Evolutionary conservation across 2,329 filamentous ascomycete genomes (phyloP), one percentile per base, ranked within the genome.

Genomic region (Pseudogymnoascus sp.): DNA sequence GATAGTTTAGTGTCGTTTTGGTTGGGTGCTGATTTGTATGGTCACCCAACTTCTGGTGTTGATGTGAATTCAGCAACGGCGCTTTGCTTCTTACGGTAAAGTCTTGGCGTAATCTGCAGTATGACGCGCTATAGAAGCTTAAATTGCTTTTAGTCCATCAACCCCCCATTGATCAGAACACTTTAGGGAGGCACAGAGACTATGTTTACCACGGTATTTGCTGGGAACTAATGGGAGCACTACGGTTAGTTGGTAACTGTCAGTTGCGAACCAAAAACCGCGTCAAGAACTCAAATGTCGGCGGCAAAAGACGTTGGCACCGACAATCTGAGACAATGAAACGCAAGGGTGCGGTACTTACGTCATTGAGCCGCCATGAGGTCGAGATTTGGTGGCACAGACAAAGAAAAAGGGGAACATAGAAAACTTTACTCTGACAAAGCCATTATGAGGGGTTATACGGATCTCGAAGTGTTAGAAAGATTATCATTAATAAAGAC

Each of bases 61-160:
- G 47, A 54, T 54, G 47, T 54, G 47, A 54, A 54, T 54, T 54
- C 47, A 54, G 47, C 16, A 54, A 33, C 18, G 47, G 47, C 47
- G 47, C 47, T 54, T 54, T 54, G 47, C 47, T 54, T 18, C 47
- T 54, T 54, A 54, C 47, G 47, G 47, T 33, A 54, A 54, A 33
- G 47, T 6, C 47, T 54, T 54, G 47, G 47, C 47, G 47, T 33
- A 54, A 54, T 54, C 47, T 54, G 47, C 28, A 54, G 25, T 18
- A 54, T 54, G 47, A 54, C 47, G 47, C 47, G 47, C 47, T 54
- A 54, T 54, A 12, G 47, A 54, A 54, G 47, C 47, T 54, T 54
- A 54, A 33, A 54, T 54, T 33, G 33, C 25, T 54, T 33, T 33
- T 54, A 54, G 47, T 14, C 47, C 25, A 33, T 33, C 6, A 54